Percentiles rank a stretch among this genome's conserved stretches.
These are phyloP conservation scores for Floccularia luteovirens DNA, from an alignment of 768 basidiomycete species.

Conservation along the genomic window DNA sequence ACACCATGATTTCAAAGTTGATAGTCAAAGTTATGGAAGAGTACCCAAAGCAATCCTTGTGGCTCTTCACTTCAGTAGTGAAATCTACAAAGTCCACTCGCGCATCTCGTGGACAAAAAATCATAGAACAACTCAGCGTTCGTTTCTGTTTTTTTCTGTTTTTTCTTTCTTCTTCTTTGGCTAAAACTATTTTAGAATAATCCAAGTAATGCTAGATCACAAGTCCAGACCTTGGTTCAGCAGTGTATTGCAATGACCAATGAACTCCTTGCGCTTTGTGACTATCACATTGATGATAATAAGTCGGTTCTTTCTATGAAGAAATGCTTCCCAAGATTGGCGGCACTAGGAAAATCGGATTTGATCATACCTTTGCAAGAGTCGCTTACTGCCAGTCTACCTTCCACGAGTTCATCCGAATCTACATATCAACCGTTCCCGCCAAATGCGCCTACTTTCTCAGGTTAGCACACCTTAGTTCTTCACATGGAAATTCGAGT, in stretches of 20 bases:
- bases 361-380: constrained; percentile 91
- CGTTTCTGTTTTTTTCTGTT: constrained; percentile 6
- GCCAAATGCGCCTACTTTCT: constrained; percentile 63
- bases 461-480: constrained; percentile 34
- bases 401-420: constrained; percentile 56
- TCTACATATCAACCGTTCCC: constrained; percentile 80
- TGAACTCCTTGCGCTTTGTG: constrained; percentile 61
- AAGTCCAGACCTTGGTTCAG: constrained; percentile 41
- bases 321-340: constrained; percentile 52
- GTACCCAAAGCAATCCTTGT: constrained; percentile 87
- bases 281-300: constrained; percentile 36
- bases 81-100: constrained; percentile 72
- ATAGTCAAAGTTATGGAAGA: constrained; percentile 68
- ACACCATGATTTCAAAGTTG: constrained; percentile 49
- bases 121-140: constrained; percentile 56
- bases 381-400: constrained; percentile 84
- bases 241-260: constrained; percentile 58
- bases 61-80: constrained; percentile 85
- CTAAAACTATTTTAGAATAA: constrained; percentile 34
- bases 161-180: background rate
- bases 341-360: constrained; percentile 46
- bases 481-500: background rate
- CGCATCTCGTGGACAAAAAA: constrained; percentile 47
- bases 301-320: constrained; percentile 35
- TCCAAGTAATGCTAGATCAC: constrained; percentile 30